Percentiles rank a stretch among this genome's conserved stretches.
Evolutionary conservation across 495 filamentous ascomycete species (phyloP).

Genomic region (Cercophora newfieldiana): DNA sequence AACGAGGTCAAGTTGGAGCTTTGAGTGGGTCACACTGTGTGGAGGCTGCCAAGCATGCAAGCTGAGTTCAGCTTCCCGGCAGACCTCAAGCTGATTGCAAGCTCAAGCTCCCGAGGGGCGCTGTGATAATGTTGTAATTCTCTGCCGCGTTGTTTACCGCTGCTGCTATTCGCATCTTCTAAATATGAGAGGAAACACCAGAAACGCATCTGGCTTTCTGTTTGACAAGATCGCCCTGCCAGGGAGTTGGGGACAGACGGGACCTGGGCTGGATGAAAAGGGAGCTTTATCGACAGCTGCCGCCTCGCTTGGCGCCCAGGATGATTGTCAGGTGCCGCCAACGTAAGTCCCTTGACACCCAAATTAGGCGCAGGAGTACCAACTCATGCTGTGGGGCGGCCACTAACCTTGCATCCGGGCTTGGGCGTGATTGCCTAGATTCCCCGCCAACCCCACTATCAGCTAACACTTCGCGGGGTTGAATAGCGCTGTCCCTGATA

Average conservation of each 20-base stretch:
- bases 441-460: slow-evolving; percentile 23
- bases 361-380: neutral
- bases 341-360: neutral
- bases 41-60: neutral
- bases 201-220: no score
- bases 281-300: neutral
- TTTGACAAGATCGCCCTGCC: neutral
- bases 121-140: neutral
- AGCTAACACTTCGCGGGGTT: slow-evolving; percentile 22
- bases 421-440: slow-evolving; percentile 1
- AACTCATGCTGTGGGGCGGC: neutral
- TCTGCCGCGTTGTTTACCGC: neutral
- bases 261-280: neutral
- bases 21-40: neutral
- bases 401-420: neutral
- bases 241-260: neutral
- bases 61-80: neutral
- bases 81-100: neutral
- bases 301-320: neutral
- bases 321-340: neutral
- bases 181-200: no score
- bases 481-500: slow-evolving; percentile 21
- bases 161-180: no score
- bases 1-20: neutral
- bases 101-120: no score